Evolutionary conservation across 192 early-diverging fungal genomes (phyloP).

Genomic region (Backusella westeae): DNA sequence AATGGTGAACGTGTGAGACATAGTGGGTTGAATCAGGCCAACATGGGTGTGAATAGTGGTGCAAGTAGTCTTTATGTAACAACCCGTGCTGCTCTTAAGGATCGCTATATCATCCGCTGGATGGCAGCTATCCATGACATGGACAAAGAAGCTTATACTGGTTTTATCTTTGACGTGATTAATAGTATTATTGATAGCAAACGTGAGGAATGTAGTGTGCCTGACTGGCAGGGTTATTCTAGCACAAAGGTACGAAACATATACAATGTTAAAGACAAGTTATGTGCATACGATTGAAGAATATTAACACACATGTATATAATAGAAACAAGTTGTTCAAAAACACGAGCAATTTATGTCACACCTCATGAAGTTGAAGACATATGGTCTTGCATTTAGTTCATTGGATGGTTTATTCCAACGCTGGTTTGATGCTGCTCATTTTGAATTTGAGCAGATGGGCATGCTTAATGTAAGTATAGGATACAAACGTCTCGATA

Average conservation of each 20-base stretch:
- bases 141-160: slow-evolving; percentile 36
- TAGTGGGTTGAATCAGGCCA: not conserved
- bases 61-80: slow-evolving; percentile 46
- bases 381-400: slow-evolving; percentile 42
- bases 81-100: slow-evolving; percentile 42
- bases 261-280: not conserved
- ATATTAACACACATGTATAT: not conserved
- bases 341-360: slow-evolving; percentile 41
- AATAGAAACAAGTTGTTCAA: slow-evolving; percentile 33
- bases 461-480: slow-evolving; percentile 17
- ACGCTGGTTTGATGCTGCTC: slow-evolving; percentile 43
- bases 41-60: slow-evolving; percentile 27
- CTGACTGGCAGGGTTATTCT: slow-evolving; percentile 1
- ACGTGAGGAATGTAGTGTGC: slow-evolving; percentile 26
- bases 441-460: slow-evolving; percentile 25
- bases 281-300: not conserved
- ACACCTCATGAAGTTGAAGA: slow-evolving; percentile 43
- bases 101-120: slow-evolving; percentile 51
- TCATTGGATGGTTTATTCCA: slow-evolving; percentile 39
- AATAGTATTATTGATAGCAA: slow-evolving; percentile 40
- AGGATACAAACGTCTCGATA: not conserved
- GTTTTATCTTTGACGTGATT: slow-evolving; percentile 41
- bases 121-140: slow-evolving; percentile 42
- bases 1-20: slow-evolving; percentile 7
- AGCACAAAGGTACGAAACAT: slow-evolving; percentile 6